These are phyloP conservation scores for Ustulina deusta DNA, from an alignment of 2,329 filamentous ascomycete species.

Conservation along the genomic window DNA sequence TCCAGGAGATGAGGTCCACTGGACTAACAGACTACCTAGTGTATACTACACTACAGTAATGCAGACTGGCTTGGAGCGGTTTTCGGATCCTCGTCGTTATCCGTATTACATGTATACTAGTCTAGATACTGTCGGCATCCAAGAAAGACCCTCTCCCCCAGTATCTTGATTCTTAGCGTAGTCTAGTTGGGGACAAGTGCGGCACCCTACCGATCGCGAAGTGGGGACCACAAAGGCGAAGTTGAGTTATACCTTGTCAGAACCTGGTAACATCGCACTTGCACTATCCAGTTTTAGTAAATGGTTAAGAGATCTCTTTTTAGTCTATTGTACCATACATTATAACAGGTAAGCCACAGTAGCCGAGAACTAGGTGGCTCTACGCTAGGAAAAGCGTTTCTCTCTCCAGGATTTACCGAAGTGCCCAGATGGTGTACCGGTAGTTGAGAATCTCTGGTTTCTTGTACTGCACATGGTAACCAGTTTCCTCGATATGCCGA, in stretches of 20 bases:
- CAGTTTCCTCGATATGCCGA: not conserved
- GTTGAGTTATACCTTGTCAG: slow-evolving; percentile 3
- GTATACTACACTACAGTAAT: slow-evolving; percentile 9
- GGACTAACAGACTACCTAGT: slow-evolving; percentile 14
- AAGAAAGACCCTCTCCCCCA: slow-evolving; percentile 15
- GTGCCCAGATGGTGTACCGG: not conserved
- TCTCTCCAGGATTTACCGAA: not conserved
- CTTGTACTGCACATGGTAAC: not conserved
- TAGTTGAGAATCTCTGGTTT: not conserved
- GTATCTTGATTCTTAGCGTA: slow-evolving; percentile 9
- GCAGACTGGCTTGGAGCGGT: slow-evolving; percentile 16
- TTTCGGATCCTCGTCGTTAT: slow-evolving; percentile 30
- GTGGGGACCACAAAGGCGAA: slow-evolving; percentile 23
- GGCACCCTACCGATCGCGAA: not conserved
- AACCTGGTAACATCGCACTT: slow-evolving; percentile 20
- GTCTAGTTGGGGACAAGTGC: not conserved
- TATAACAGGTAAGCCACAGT: not conserved
- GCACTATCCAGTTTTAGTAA: slow-evolving; percentile 11
- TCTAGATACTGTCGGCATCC: slow-evolving; percentile 15
- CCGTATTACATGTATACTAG: too few species aligned
- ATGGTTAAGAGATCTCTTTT: slow-evolving; percentile 3
- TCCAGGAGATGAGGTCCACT: slow-evolving; percentile 28
- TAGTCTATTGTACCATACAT: too few species aligned
- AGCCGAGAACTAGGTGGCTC: not conserved
- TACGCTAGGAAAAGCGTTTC: slow-evolving; percentile 7